Conservation (phyloP, 345 rosid genomes). For the Balakata baccata region DNA sequence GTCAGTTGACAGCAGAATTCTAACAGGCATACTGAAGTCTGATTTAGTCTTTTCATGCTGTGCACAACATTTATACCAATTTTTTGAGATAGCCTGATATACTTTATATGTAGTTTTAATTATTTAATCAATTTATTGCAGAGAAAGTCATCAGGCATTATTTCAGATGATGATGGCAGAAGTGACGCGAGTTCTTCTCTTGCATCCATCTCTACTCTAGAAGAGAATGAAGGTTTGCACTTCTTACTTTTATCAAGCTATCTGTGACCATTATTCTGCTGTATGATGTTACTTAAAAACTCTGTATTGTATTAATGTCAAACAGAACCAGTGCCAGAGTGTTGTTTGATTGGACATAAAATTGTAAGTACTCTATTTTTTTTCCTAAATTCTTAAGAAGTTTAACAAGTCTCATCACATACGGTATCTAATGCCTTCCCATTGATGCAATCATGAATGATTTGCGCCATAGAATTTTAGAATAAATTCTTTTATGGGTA, state of each 20-base stretch:
- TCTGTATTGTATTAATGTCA: slow-evolving; percentile 28
- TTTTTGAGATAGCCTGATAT: not conserved
- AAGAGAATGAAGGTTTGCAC: slow-evolving; percentile 22
- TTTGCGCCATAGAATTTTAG: not conserved
- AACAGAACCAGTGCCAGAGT: slow-evolving; percentile 20
- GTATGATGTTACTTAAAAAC: slow-evolving; percentile 9
- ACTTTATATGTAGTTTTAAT: not conserved
- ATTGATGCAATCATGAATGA: not conserved
- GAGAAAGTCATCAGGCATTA: slow-evolving; percentile 22
- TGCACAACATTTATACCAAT: not conserved
- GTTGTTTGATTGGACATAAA: slow-evolving; percentile 28
- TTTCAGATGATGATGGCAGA: slow-evolving; percentile 26
- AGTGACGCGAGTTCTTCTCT: slow-evolving; percentile 18
- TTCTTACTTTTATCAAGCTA: not conserved
- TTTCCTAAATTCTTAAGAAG: not conserved
- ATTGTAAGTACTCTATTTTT: slow-evolving; percentile 35
- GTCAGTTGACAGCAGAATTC: slow-evolving; percentile 6
- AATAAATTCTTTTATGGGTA: not conserved
- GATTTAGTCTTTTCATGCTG: not conserved
- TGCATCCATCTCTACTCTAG: slow-evolving; percentile 16
- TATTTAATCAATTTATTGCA: slow-evolving; percentile 31
- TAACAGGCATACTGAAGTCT: not conserved
- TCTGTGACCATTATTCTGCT: slow-evolving; percentile 6
- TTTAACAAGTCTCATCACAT: not conserved
- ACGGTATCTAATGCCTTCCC: not conserved